Percentiles rank a stretch among this genome's conserved stretches.
Evolutionary conservation across 164 flowering plant species (phyloP).

Genomic region (Annona cherimola): DNA sequence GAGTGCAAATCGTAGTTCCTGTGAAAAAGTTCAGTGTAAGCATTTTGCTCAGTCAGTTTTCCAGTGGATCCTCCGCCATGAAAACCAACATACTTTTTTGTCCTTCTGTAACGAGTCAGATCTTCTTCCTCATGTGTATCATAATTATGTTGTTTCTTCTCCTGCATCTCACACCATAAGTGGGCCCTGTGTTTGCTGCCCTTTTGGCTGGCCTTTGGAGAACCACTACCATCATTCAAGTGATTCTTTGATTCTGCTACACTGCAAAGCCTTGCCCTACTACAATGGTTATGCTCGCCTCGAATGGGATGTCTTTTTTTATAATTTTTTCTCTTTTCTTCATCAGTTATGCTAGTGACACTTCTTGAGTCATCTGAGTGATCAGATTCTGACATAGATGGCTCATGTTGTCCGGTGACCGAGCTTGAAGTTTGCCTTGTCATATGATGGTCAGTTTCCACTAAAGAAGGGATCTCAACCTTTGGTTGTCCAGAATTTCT

Average conservation of each 20-base stretch:
- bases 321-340: constrained; percentile 9
- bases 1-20: constrained; percentile 18
- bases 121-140: constrained; percentile 21
- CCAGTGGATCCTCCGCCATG: constrained; percentile 16
- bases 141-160: constrained; percentile 12
- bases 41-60: constrained; percentile 11
- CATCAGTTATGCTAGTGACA: constrained; percentile 13
- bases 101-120: constrained; percentile 18
- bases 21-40: constrained; percentile 6
- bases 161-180: constrained; percentile 17
- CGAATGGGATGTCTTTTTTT: constrained; percentile 9
- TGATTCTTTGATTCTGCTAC: constrained; percentile 12
- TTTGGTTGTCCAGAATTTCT: constrained; percentile 25
- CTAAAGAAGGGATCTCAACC: constrained; percentile 12
- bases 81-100: constrained; percentile 9
- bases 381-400: constrained; percentile 13
- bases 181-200: constrained; percentile 12
- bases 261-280: constrained; percentile 14
- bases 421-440: constrained; percentile 22
- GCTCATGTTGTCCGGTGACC: constrained; percentile 10
- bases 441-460: constrained; percentile 10
- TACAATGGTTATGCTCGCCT: constrained; percentile 9
- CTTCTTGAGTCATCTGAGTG: constrained; percentile 20
- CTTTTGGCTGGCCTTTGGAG: constrained; percentile 12
- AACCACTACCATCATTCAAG: constrained; percentile 15